A percentile compares a stretch with the other conserved stretches of the same genome.
phyloP scores from a whole-genome alignment of 202 grass and related monocot species.

The Setaria italica region DNA sequence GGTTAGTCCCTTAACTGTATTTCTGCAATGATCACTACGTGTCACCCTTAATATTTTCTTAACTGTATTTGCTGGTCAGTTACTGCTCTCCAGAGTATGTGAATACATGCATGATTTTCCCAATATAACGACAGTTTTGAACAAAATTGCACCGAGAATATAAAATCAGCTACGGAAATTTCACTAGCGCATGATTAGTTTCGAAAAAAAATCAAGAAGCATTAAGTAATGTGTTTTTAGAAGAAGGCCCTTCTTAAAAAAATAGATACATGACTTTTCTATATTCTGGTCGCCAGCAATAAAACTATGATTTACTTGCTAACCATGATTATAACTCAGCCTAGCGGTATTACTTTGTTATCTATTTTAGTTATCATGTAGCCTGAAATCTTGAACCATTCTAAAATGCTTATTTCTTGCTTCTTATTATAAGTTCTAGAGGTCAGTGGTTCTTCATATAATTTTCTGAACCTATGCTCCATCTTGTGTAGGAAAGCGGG shows the following conservation, averaged over 20 bases:
- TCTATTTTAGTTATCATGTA: constrained; percentile 8
- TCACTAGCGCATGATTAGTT: background rate
- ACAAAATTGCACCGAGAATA: constrained; percentile 2
- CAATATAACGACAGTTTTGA: background rate
- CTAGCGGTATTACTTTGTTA: constrained; percentile 9
- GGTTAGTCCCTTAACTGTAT: constrained; percentile 58
- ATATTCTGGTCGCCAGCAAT: background rate
- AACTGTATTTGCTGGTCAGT: background rate
- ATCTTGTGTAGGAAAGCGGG: constrained; percentile 72
- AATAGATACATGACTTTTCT: background rate
- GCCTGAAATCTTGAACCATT: constrained; percentile 9
- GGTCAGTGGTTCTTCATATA: background rate
- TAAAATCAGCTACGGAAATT: background rate
- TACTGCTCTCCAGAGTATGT: constrained; percentile 3
- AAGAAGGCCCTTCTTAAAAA: background rate
- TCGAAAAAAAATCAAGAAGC: background rate
- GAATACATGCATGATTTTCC: constrained; percentile 2
- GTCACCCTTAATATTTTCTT: constrained; percentile 3
- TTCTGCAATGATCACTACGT: constrained; percentile 5
- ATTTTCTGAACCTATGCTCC: background rate
- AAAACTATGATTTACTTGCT: constrained; percentile 10
- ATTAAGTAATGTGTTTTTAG: background rate
- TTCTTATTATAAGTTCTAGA: background rate
- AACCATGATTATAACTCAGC: constrained; percentile 17
- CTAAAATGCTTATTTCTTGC: constrained; percentile 32